These are phyloP conservation scores for Claviceps spartinae DNA, from an alignment of 2,329 filamentous ascomycete genomes.

Conservation along the genomic window DNA sequence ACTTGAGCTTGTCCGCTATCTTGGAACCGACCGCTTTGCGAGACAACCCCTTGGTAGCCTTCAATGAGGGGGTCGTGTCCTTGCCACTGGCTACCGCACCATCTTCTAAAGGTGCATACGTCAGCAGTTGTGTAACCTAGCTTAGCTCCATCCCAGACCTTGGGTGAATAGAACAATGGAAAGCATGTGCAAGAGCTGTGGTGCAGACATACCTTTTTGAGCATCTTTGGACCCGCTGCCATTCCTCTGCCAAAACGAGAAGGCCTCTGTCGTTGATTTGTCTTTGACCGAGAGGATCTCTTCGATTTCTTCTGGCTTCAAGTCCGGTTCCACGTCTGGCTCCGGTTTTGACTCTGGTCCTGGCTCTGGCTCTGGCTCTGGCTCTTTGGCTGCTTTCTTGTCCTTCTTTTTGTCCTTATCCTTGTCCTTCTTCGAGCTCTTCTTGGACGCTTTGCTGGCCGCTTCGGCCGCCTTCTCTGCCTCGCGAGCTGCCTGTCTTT, in stretches of 20 bases:
- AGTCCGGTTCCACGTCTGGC: conserved; percentile 15
- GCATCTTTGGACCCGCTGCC: conserved; percentile 28
- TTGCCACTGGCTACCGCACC: conserved; percentile 19
- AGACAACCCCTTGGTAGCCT: conserved; percentile 19
- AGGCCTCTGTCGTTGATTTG: conserved; percentile 27
- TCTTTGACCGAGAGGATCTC: conserved; percentile 24
- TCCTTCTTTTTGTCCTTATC: conserved; percentile 12
- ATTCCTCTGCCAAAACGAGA: conserved; percentile 43
- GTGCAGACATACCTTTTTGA: conserved; percentile 23
- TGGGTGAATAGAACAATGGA: neutral
- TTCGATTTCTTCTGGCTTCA: conserved; percentile 29
- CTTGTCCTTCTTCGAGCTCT: conserved; percentile 19
- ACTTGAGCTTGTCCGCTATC: conserved; percentile 42
- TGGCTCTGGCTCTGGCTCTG: conserved; percentile 8
- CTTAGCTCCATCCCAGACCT: conserved; percentile 20
- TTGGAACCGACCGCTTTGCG: conserved; percentile 37
- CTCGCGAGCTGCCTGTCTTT: conserved; percentile 18
- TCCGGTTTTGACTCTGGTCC: conserved; percentile 8
- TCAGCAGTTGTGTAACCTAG: conserved; percentile 32
- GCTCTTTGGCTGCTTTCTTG: conserved; percentile 9
- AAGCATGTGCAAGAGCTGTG: conserved; percentile 3
- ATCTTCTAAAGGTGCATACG: conserved; percentile 34
- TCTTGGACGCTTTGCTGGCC: conserved; percentile 27
- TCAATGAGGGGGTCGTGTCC: conserved; percentile 27
- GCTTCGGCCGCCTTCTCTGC: conserved; percentile 14